Conservation (phyloP, 2,329 filamentous ascomycete species). For the Talaromyces albobiverticillius region DNA sequence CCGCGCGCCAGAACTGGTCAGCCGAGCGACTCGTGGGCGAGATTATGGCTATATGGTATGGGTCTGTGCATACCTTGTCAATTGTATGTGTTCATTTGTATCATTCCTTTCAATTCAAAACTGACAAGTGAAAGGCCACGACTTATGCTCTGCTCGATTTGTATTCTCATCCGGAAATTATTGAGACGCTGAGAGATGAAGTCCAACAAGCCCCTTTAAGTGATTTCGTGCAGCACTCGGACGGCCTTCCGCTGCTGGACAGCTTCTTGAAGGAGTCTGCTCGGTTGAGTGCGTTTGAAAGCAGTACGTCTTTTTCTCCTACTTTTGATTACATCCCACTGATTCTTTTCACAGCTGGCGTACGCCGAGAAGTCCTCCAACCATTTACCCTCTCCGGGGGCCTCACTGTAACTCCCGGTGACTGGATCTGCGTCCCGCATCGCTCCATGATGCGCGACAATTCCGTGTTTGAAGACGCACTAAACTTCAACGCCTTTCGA, state of each 20-base stretch:
- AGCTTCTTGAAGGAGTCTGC: constrained; percentile 5
- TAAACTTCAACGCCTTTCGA: background rate
- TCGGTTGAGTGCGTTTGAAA: background rate
- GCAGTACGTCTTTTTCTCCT: background rate
- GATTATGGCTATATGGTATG: constrained; percentile 1
- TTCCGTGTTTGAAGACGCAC: background rate
- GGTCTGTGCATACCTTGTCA: constrained; percentile 2
- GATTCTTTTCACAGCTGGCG: background rate
- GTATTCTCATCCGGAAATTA: too few species aligned
- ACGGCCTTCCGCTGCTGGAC: background rate
- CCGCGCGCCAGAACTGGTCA: background rate
- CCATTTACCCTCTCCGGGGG: background rate
- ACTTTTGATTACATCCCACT: background rate
- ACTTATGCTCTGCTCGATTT: too few species aligned
- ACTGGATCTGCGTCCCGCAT: background rate
- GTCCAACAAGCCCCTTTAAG: too few species aligned
- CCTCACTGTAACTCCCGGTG: background rate
- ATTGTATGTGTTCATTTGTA: background rate
- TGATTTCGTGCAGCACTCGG: too few species aligned
- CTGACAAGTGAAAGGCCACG: too few species aligned
- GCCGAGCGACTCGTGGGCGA: background rate
- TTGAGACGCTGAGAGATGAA: too few species aligned
- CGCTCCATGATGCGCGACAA: background rate
- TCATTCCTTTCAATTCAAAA: too few species aligned
- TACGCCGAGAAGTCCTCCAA: background rate